phyloP scores from a whole-genome alignment of 441 rosid species.

The Gossypium trilobum region DNA sequence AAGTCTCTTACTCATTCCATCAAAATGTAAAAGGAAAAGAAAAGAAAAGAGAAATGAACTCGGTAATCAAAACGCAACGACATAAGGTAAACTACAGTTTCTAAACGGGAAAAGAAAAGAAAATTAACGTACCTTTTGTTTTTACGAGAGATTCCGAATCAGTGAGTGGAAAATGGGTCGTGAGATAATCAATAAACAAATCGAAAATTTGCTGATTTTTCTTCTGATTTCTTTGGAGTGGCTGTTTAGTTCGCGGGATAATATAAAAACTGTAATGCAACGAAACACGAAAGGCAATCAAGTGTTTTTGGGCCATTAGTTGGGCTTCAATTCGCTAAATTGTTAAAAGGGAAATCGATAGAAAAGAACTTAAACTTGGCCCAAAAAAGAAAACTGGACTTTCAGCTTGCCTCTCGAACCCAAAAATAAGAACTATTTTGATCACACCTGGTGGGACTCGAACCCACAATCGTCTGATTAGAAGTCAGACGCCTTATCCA shows the following conservation, averaged over 20 bases:
- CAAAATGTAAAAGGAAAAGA: background rate
- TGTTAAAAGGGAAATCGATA: too few species aligned
- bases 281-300: background rate
- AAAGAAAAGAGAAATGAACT: background rate
- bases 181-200: constrained; percentile 1
- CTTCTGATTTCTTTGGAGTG: background rate
- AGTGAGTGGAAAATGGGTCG: constrained; percentile 5
- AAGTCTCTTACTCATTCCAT: background rate
- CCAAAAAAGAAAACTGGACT: too few species aligned
- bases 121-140: constrained; percentile 1
- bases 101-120: background rate
- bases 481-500: constrained; percentile 87
- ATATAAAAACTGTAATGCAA: background rate
- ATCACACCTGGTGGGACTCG: constrained; percentile 50
- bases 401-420: too few species aligned
- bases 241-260: constrained; percentile 17
- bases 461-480: constrained; percentile 80
- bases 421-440: too few species aligned
- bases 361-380: too few species aligned
- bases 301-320: background rate
- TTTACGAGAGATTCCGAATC: background rate
- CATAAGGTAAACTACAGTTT: background rate
- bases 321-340: background rate
- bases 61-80: background rate
- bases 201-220: background rate